phyloP scores from a whole-genome alignment of 768 basidiomycete genomes.

The Mrakia blollopis region DNA sequence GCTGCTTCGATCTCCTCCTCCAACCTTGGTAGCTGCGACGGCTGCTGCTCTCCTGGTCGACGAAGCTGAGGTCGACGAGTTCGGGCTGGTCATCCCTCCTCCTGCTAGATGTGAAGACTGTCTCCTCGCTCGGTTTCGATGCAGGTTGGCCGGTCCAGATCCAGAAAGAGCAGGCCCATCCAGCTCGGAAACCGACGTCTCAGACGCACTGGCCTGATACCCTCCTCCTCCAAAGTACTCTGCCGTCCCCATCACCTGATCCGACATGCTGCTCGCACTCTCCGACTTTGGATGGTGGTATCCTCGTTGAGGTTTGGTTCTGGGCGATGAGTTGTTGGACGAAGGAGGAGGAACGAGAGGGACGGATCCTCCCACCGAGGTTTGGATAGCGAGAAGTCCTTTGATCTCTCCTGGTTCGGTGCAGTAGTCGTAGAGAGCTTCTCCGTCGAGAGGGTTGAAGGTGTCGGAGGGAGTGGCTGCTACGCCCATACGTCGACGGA shows the following conservation, averaged over 20 bases:
- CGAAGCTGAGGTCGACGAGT: not conserved
- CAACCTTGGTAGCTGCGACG: not conserved
- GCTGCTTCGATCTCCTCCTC: not conserved
- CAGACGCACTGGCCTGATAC: slow-evolving; percentile 9
- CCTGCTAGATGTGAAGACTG: slow-evolving; percentile 17
- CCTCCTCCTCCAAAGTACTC: slow-evolving; percentile 14
- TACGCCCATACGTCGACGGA: slow-evolving; percentile 79
- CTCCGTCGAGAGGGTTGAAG: slow-evolving; percentile 66
- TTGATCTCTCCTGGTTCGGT: slow-evolving; percentile 69
- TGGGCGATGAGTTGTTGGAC: slow-evolving; percentile 51
- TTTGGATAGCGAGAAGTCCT: slow-evolving; percentile 73
- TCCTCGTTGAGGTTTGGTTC: slow-evolving; percentile 59
- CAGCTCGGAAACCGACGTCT: slow-evolving; percentile 22
- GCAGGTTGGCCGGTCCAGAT: not conserved
- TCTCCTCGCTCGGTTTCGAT: slow-evolving; percentile 8
- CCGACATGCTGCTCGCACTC: slow-evolving; percentile 28
- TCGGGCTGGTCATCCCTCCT: slow-evolving; percentile 13
- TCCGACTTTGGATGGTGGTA: slow-evolving; percentile 36
- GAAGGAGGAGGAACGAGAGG: slow-evolving; percentile 59
- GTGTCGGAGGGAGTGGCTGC: slow-evolving; percentile 51
- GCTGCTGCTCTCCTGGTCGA: not conserved
- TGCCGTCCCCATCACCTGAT: slow-evolving; percentile 6
- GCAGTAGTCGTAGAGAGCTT: slow-evolving; percentile 67
- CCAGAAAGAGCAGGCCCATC: not conserved
- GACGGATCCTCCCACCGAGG: slow-evolving; percentile 48